Percentiles rank a stretch among this genome's conserved stretches.
Conservation (phyloP, 2,329 filamentous ascomycete species). For the Beauveria pseudobassiana region DNA sequence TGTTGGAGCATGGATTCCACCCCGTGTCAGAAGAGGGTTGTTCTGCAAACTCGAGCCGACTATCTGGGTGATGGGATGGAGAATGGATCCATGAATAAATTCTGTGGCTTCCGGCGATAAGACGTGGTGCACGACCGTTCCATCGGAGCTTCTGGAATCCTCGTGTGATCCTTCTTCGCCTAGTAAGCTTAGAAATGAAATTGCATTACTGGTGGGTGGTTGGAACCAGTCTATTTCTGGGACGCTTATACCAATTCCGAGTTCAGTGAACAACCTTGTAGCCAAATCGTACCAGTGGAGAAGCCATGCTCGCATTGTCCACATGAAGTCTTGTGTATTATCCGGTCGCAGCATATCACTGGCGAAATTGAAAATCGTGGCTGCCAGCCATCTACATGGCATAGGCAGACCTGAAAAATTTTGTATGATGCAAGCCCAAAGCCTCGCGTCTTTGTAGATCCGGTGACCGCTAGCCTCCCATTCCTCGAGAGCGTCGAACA, state of each 20-base stretch:
- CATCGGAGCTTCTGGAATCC: not conserved
- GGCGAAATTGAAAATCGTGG: constrained; percentile 24
- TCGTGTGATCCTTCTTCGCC: not conserved
- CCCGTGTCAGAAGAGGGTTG: not conserved
- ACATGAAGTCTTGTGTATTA: constrained; percentile 14
- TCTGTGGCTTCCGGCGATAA: not conserved
- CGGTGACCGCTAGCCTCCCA: constrained; percentile 18
- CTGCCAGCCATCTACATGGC: constrained; percentile 25
- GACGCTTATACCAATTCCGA: constrained; percentile 11
- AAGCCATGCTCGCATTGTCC: constrained; percentile 23
- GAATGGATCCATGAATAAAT: not conserved
- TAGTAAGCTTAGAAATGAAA: too few species aligned
- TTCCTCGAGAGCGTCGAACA: constrained; percentile 18
- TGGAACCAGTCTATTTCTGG: constrained; percentile 22
- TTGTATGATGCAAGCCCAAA: constrained; percentile 26
- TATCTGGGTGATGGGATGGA: not conserved
- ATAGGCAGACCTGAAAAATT: constrained; percentile 17
- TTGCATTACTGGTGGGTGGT: constrained; percentile 9
- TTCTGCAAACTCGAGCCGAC: too few species aligned
- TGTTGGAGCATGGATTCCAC: not conserved
- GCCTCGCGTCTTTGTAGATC: constrained; percentile 21
- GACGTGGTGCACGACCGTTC: not conserved
- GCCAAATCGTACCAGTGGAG: constrained; percentile 21
- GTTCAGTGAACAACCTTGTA: constrained; percentile 17
- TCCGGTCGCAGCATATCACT: constrained; percentile 19